These are phyloP conservation scores for Papilionanthe hybrid DNA, from an alignment of 116 monocot species.

Conservation along the genomic window DNA sequence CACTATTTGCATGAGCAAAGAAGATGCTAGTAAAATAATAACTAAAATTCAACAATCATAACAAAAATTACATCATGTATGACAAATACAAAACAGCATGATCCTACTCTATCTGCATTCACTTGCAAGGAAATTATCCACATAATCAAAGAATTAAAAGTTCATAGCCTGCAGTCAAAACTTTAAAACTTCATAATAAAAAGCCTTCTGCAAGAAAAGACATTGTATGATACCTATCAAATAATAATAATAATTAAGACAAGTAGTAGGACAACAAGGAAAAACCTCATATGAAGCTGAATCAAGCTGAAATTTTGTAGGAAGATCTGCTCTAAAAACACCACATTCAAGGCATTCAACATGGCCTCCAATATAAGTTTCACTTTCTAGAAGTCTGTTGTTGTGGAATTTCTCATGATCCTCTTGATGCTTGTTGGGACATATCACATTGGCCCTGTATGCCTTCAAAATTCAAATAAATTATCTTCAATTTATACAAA, in stretches of 20 bases:
- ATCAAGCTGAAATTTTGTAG: constrained; percentile 89
- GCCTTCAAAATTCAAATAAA: constrained; percentile 46
- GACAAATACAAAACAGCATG: background rate
- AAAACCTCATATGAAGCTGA: constrained; percentile 84
- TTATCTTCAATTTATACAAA: background rate
- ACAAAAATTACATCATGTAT: background rate
- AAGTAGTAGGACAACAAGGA: background rate
- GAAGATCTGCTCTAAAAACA: constrained; percentile 98
- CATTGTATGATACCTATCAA: background rate
- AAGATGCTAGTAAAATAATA: background rate
- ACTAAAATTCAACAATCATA: background rate
- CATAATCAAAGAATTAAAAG: background rate
- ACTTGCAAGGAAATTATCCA: constrained; percentile 1
- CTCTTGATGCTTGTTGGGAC: constrained; percentile 97
- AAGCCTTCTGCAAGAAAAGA: background rate
- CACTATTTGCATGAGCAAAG: background rate
- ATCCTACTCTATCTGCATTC: background rate
- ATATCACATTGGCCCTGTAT: constrained; percentile 85
- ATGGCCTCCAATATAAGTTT: constrained; percentile 98
- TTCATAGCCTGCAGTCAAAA: background rate
- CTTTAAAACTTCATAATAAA: background rate
- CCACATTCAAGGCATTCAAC: constrained; percentile 99
- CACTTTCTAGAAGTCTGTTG: constrained; percentile 88
- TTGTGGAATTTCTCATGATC: constrained; percentile 88
- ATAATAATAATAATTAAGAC: background rate